Percentiles rank a stretch among this genome's conserved stretches.
Conservation (phyloP, 2,329 filamentous ascomycete genomes). For the Thelonectria olida region DNA sequence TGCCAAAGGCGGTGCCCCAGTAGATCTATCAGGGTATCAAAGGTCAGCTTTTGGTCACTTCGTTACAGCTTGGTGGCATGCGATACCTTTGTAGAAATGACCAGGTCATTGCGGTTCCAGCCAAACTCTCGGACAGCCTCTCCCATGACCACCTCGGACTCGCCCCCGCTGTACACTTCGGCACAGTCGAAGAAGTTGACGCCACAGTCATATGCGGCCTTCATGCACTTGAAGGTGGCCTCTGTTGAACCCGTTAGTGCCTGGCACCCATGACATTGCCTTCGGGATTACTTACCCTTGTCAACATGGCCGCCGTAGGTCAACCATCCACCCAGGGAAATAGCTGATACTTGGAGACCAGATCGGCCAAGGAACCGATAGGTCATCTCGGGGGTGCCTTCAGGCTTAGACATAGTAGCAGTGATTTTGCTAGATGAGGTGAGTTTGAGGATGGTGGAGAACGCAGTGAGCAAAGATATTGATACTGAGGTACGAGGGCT, state of each 20-base stretch:
- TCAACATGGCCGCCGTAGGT: slow-evolving; percentile 80
- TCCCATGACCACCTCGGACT: slow-evolving; percentile 71
- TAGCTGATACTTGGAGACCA: slow-evolving; percentile 77
- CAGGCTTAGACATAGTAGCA: slow-evolving; percentile 50
- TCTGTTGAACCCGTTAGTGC: slow-evolving; percentile 37
- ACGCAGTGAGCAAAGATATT: not conserved
- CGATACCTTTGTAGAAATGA: slow-evolving; percentile 67
- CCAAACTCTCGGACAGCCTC: slow-evolving; percentile 67
- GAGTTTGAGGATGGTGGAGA: not conserved
- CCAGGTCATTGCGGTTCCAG: slow-evolving; percentile 69
- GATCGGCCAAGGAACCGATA: slow-evolving; percentile 77
- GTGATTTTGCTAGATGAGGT: slow-evolving; percentile 2
- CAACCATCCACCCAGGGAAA: slow-evolving; percentile 77
- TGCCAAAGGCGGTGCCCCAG: slow-evolving; percentile 69
- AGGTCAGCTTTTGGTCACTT: not conserved
- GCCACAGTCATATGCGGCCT: slow-evolving; percentile 67
- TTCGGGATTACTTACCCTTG: slow-evolving; percentile 57
- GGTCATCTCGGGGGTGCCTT: slow-evolving; percentile 65
- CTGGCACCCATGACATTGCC: not conserved
- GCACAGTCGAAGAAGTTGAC: slow-evolving; percentile 73
- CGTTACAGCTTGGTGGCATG: not conserved
- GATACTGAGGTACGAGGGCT: not conserved
- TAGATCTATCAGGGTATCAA: slow-evolving; percentile 62
- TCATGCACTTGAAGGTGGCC: slow-evolving; percentile 66
- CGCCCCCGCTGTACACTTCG: slow-evolving; percentile 65